Percentiles rank a stretch among this genome's conserved stretches.
Conservation (phyloP, 1,284 basidiomycete species). For the Marasmius oreades region DNA sequence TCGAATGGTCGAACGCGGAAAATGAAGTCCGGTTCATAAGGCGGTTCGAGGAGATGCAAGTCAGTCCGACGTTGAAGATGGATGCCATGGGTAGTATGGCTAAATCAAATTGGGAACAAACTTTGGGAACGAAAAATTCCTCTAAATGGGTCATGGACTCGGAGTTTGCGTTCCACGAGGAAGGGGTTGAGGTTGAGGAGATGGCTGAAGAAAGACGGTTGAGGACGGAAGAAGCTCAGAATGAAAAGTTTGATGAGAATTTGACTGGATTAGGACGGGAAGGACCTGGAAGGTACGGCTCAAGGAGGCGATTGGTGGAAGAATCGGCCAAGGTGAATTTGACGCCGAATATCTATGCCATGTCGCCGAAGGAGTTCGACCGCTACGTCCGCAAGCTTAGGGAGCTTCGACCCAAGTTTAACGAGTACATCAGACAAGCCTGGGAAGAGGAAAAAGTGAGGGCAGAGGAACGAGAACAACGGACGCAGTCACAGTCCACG, state of each 20-base stretch:
- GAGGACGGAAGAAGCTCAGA: constrained; percentile 2
- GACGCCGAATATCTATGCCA: constrained; percentile 43
- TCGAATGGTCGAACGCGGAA: constrained; percentile 69
- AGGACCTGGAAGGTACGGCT: constrained; percentile 26
- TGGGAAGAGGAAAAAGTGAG: constrained; percentile 18
- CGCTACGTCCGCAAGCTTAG: constrained; percentile 57
- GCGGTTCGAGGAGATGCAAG: constrained; percentile 61
- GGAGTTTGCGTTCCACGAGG: constrained; percentile 32
- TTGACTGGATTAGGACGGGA: constrained; percentile 22
- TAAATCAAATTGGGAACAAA: constrained; percentile 31
- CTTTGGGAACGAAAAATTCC: constrained; percentile 27
- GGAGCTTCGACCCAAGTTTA: constrained; percentile 52
- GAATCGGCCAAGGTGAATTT: constrained; percentile 15
- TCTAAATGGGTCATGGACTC: constrained; percentile 44
- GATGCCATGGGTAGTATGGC: constrained; percentile 6
- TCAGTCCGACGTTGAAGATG: constrained; percentile 29
- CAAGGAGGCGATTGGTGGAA: constrained; percentile 12
- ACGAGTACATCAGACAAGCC: constrained; percentile 34
- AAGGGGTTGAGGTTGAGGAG: constrained; percentile 9
- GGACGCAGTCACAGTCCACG: too few species aligned
- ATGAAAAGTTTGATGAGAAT: constrained; percentile 12
- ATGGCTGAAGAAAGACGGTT: background rate
- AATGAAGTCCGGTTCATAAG: constrained; percentile 59
- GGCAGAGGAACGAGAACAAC: background rate
- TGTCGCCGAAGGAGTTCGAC: constrained; percentile 50